Conservation (phyloP, 306 rosid species). For the Sechiopsis laciniata region DNA sequence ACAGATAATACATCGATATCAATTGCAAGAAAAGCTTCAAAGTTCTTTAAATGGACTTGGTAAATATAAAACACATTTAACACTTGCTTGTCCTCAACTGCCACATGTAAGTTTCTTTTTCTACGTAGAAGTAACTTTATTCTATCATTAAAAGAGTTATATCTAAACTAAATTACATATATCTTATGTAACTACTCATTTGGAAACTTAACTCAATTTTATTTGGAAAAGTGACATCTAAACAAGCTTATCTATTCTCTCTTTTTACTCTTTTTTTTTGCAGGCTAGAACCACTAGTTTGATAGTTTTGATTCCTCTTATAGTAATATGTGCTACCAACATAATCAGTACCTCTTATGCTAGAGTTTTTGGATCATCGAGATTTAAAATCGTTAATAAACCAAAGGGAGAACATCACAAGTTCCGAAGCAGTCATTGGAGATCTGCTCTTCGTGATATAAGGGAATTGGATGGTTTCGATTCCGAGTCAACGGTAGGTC, state of each 20-base stretch:
- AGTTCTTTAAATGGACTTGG: slow-evolving; percentile 24
- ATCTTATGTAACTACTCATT: not conserved
- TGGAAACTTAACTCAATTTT: slow-evolving; percentile 2
- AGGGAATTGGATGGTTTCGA: slow-evolving; percentile 24
- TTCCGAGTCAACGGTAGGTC: slow-evolving; percentile 22
- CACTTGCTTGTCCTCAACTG: not conserved
- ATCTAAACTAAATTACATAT: not conserved
- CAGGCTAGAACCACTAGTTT: slow-evolving; percentile 33
- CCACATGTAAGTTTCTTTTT: slow-evolving; percentile 26
- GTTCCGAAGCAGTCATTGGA: slow-evolving; percentile 31
- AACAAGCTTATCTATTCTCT: slow-evolving; percentile 15
- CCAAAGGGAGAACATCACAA: slow-evolving; percentile 11
- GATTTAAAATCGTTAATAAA: slow-evolving; percentile 14
- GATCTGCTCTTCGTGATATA: slow-evolving; percentile 32
- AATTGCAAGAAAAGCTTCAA: slow-evolving; percentile 21
- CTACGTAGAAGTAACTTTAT: not conserved
- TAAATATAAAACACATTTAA: slow-evolving; percentile 9
- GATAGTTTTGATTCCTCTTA: slow-evolving; percentile 33
- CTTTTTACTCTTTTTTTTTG: not conserved
- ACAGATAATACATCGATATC: slow-evolving; percentile 7
- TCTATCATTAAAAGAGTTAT: not conserved
- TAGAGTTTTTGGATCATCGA: slow-evolving; percentile 22
- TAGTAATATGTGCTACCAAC: slow-evolving; percentile 31
- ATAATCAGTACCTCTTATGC: slow-evolving; percentile 27
- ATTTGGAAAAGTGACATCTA: not conserved